Percentiles rank a stretch among this genome's conserved stretches.
These are phyloP conservation scores for Sarcocystis neurona DNA, from an alignment of 169 alveolate species.

Conservation along the genomic window DNA sequence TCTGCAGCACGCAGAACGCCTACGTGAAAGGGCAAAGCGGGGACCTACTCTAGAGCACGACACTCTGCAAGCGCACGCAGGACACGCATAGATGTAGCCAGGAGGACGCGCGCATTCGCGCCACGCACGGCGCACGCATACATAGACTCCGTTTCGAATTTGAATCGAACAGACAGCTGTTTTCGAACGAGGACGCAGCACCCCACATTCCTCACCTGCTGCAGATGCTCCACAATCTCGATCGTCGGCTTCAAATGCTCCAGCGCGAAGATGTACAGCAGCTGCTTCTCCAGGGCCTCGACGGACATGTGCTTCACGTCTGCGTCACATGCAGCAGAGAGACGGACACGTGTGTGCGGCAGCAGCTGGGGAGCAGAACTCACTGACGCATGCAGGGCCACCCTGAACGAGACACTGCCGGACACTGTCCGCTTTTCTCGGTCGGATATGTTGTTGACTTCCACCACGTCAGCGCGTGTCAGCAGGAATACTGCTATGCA, in stretches of 20 bases:
- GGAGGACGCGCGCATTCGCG: not conserved
- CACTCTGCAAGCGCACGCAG: not conserved
- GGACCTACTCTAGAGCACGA: no score
- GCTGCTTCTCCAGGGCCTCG: constrained; percentile 51
- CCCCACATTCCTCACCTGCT: constrained; percentile 20
- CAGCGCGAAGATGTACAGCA: constrained; percentile 47
- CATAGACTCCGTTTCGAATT: not conserved
- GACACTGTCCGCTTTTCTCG: no score
- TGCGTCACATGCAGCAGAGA: not conserved
- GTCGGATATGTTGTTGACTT: no score
- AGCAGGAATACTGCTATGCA: no score
- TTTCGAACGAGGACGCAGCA: not conserved
- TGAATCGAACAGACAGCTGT: not conserved
- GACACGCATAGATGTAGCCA: not conserved
- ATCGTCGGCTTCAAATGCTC: constrained; percentile 58
- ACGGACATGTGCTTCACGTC: constrained; percentile 43
- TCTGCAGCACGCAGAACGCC: no score
- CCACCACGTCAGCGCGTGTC: no score
- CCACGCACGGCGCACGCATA: not conserved
- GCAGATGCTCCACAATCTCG: constrained; percentile 49
- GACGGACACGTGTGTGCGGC: no score
- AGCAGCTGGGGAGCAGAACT: not conserved
- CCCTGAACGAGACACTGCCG: not conserved
- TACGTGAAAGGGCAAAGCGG: no score
- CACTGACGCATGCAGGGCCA: not conserved